Conservation (phyloP, 805 yeast genomes). For the Candida lessepsii region DNA sequence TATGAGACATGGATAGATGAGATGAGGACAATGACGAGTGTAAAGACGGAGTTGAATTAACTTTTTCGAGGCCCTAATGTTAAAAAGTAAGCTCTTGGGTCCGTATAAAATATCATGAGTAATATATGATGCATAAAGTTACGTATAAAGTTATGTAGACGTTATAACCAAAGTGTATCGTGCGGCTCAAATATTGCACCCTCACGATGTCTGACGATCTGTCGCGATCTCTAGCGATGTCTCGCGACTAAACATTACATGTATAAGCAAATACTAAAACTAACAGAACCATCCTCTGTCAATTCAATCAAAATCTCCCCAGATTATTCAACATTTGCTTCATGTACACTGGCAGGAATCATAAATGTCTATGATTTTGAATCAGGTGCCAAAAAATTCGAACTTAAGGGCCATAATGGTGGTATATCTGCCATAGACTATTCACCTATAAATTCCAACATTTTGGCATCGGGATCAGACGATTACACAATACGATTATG, state of each 20-base stretch:
- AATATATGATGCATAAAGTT: no score
- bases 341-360: slow-evolving; percentile 35
- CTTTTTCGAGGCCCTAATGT: no score
- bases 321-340: slow-evolving; percentile 56
- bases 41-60: no score
- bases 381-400: slow-evolving; percentile 29
- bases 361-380: slow-evolving; percentile 26
- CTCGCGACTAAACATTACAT: no score
- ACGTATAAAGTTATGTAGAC: no score
- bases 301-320: slow-evolving; percentile 53
- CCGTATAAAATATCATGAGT: no score
- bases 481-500: slow-evolving; percentile 79
- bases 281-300: slow-evolving; percentile 4
- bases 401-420: slow-evolving; percentile 56
- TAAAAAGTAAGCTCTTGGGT: no score
- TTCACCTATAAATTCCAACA: slow-evolving; percentile 65
- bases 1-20: slow-evolving; percentile 43
- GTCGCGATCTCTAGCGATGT: no score
- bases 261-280: slow-evolving; percentile 1
- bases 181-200: background rate
- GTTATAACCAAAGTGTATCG: no score
- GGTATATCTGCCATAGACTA: slow-evolving; percentile 78
- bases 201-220: no score
- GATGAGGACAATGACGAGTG: slow-evolving; percentile 18
- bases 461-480: slow-evolving; percentile 82